Conservation (phyloP, 208 protist species). For the Acanthamoeba royreba region DNA sequence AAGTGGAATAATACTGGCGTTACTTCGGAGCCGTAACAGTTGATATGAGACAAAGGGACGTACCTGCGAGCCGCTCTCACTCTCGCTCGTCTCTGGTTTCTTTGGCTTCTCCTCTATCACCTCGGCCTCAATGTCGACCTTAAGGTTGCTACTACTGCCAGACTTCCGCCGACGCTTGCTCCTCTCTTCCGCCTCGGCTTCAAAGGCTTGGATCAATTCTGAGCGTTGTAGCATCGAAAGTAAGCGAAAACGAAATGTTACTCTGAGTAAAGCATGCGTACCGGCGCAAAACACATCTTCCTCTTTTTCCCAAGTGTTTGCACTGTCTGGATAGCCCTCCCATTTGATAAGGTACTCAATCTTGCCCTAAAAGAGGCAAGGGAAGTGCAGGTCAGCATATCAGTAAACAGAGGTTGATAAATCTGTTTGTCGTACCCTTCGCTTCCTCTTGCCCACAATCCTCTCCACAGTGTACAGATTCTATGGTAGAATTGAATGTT, state of each 20-base stretch:
- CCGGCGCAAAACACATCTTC: slow-evolving; percentile 7
- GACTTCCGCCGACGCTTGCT: background rate
- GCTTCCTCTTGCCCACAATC: background rate
- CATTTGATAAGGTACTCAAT: slow-evolving; percentile 18
- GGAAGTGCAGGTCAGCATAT: background rate
- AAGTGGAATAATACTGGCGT: background rate
- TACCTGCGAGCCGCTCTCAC: background rate
- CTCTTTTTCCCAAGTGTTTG: slow-evolving; percentile 38
- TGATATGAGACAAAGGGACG: background rate
- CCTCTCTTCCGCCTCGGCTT: background rate
- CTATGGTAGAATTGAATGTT: background rate
- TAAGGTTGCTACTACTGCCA: background rate
- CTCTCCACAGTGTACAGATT: slow-evolving; percentile 11
- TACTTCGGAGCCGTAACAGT: background rate
- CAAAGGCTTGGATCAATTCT: background rate
- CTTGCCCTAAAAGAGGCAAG: background rate
- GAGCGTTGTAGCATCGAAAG: background rate
- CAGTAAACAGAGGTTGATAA: background rate
- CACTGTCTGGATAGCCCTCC: background rate
- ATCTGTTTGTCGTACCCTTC: background rate
- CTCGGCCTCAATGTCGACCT: background rate
- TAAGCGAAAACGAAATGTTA: background rate
- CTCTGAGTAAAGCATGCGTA: background rate
- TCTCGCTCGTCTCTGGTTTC: no score
- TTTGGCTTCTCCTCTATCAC: background rate